Evolutionary conservation across 345 rosid species (phyloP).

Genomic region (Salix suchowensis): DNA sequence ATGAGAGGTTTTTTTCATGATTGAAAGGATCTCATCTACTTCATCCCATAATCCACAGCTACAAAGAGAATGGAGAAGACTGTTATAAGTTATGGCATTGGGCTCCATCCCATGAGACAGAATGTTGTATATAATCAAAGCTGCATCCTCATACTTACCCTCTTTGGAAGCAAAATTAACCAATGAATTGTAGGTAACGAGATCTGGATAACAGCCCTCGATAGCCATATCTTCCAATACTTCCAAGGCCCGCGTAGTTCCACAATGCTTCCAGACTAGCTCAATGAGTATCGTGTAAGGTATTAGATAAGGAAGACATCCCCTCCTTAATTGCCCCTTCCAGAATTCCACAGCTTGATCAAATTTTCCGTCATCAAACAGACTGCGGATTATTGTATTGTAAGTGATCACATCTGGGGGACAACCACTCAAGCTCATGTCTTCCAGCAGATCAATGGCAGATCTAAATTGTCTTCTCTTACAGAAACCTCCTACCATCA

Average conservation of each 20-base stretch:
- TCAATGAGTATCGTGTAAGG: conserved; percentile 65
- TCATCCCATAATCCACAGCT: conserved; percentile 61
- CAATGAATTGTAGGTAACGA: conserved; percentile 65
- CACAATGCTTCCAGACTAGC: conserved; percentile 70
- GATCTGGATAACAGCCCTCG: conserved; percentile 80
- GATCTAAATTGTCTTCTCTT: conserved; percentile 48
- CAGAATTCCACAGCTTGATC: conserved; percentile 65
- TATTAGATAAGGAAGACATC: conserved; percentile 69
- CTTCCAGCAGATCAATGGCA: conserved; percentile 59
- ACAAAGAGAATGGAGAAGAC: conserved; percentile 65
- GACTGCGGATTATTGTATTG: conserved; percentile 59
- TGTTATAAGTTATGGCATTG: conserved; percentile 64
- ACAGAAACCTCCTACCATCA: conserved; percentile 69
- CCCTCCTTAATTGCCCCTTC: conserved; percentile 60
- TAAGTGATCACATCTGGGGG: conserved; percentile 75
- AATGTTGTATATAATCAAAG: conserved; percentile 46
- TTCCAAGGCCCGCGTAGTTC: conserved; percentile 60
- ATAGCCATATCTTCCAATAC: conserved; percentile 69
- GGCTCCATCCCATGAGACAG: conserved; percentile 60
- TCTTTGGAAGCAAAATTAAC: conserved; percentile 54
- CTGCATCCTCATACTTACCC: conserved; percentile 55
- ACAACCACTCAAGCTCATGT: conserved; percentile 75
- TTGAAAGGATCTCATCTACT: conserved; percentile 56
- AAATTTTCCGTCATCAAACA: conserved; percentile 52
- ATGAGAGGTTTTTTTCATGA: conserved; percentile 52